Conservation (phyloP, 2,329 filamentous ascomycete genomes). For the Ophiostoma sp. region DNA sequence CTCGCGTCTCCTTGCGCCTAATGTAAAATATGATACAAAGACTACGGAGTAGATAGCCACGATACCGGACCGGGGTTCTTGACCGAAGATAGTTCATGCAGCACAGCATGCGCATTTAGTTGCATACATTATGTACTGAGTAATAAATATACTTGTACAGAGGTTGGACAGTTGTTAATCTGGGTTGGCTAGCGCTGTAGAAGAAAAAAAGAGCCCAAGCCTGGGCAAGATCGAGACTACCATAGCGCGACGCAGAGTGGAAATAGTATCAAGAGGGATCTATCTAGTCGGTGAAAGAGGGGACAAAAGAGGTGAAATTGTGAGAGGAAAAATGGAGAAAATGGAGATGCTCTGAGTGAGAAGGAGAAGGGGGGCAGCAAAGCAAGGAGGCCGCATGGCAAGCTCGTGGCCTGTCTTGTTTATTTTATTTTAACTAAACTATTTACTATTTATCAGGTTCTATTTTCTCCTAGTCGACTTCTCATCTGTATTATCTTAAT, state of each 20-base stretch:
- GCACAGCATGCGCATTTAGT: background rate
- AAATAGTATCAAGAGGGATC: background rate
- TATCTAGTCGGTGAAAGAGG: constrained; percentile 1
- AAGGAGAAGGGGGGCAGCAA: background rate
- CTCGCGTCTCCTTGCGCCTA: background rate
- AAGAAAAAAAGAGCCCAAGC: background rate
- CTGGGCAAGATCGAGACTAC: constrained; percentile 4
- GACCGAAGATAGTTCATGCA: background rate
- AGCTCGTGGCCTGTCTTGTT: background rate
- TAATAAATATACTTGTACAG: background rate
- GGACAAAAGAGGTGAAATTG: background rate
- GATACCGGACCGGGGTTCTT: background rate
- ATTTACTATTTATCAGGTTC: background rate
- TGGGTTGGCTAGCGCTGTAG: background rate
- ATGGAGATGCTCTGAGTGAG: background rate
- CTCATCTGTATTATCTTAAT: background rate
- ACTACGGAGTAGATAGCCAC: background rate
- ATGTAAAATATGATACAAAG: background rate
- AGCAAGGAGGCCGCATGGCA: background rate
- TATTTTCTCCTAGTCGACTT: background rate
- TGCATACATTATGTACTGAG: too few relatives aligned
- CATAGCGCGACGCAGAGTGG: background rate
- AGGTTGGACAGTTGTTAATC: background rate
- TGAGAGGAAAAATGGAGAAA: background rate
- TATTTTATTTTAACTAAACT: background rate